Evolutionary conservation across 1,284 basidiomycete species (phyloP), one percentile per base, ranked within the genome.

Genomic region (Melampsora americana): DNA sequence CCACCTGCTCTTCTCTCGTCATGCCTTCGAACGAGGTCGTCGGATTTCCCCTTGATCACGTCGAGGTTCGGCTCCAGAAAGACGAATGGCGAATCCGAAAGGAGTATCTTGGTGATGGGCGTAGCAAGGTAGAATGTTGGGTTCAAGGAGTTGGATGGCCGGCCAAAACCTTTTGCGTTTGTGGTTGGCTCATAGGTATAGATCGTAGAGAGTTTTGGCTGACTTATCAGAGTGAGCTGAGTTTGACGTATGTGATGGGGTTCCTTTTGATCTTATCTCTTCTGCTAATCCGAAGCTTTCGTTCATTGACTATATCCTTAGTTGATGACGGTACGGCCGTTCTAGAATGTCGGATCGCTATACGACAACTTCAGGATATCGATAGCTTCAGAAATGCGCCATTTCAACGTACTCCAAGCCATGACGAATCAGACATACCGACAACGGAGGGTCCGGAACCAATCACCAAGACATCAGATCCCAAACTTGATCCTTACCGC

Each of bases 301-400:
- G 26, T 42, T 14, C 20, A 39, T 14, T 9, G 26, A 26, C 53
- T 23, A 23, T n/a, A 30, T 44, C 23, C 7, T 12, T 66, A 72
- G 70, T 72, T 26, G 70, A 72, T 26, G 70, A 72, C 42, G 70
- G 70, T 18, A 72, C 70, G 28, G 70, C 70, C 28, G 62, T 72
- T 12, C 11, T 72, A 12, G 70, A 72, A 72, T 72, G 70, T 32
- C 70, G 61, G 35, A 14, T 72, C 2, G 14, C 20, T 28, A 44
- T 64, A n/a, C 5, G 42, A 16, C 53, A 62, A 46, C 46, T 71
- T 16, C 60, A 61, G 28, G 16, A 64, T 28, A 59, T 28, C 69
- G 60, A 61, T 28, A 11, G 28, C 14, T 28, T 5, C 11, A 50
- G 59, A 53, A 56, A 50, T 32, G 28, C 56, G 20, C 14, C 16